A percentile compares a stretch with the other conserved stretches of the same genome.
phyloP scores from a whole-genome alignment of 768 basidiomycete species.

The Hirschioporus abietinus region DNA sequence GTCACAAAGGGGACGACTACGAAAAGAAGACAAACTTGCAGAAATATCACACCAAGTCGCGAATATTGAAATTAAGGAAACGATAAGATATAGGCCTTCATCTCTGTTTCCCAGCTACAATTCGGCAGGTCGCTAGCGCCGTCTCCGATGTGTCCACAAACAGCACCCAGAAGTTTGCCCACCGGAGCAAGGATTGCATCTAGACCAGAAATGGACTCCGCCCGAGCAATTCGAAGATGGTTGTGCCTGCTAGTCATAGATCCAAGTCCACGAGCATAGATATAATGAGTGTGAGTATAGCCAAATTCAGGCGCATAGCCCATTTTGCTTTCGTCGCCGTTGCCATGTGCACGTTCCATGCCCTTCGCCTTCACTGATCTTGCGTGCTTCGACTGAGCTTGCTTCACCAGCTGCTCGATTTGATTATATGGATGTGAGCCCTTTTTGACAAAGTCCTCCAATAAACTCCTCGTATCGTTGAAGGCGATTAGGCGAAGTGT shows the following conservation, averaged over 20 bases:
- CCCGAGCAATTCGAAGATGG: background rate
- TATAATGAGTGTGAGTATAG: background rate
- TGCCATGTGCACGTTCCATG: background rate
- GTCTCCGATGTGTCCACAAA: conserved; percentile 37
- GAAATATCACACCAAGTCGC: no score
- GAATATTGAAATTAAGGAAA: conserved; percentile 43
- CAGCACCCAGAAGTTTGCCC: conserved; percentile 25
- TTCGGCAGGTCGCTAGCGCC: conserved; percentile 29
- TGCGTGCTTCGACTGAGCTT: conserved; percentile 10
- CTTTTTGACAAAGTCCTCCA: conserved; percentile 32
- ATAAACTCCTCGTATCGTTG: conserved; percentile 31
- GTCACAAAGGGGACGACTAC: background rate
- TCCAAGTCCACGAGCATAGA: background rate
- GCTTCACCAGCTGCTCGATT: conserved; percentile 37
- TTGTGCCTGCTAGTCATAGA: conserved; percentile 4
- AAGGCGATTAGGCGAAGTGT: conserved; percentile 45
- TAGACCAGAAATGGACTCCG: conserved; percentile 14
- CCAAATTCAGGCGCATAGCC: background rate
- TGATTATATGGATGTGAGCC: conserved; percentile 36
- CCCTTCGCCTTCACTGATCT: background rate
- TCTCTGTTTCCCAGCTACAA: conserved; percentile 57
- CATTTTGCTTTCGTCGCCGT: background rate
- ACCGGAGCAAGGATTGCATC: conserved; percentile 29
- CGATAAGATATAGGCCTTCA: conserved; percentile 57
- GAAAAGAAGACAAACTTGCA: background rate